A percentile compares a stretch with the other conserved stretches of the same genome.
Evolutionary conservation across 345 rosid genomes (phyloP).

Genomic region (Jatropha curcas): DNA sequence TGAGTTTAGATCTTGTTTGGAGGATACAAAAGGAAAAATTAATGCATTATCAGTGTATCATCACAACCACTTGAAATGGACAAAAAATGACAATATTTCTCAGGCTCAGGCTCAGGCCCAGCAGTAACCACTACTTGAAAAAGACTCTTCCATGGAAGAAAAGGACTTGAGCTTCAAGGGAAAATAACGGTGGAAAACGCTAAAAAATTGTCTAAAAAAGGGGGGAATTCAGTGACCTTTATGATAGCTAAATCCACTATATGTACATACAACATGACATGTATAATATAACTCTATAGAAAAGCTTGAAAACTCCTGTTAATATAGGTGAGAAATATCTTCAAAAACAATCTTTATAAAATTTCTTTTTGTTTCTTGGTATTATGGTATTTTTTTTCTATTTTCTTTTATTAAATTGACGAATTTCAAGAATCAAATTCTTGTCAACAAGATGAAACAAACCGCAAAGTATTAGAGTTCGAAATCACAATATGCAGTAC

Average conservation of each 20-base stretch:
- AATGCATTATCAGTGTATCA: background rate
- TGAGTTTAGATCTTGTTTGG: background rate
- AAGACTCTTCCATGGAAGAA: constrained; percentile 11
- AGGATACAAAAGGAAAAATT: background rate
- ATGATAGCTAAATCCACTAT: background rate
- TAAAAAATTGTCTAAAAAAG: background rate
- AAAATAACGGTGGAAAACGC: background rate
- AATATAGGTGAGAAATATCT: too few relatives aligned
- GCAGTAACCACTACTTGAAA: background rate
- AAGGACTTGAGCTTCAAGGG: constrained; percentile 24
- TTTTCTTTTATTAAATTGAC: too few relatives aligned
- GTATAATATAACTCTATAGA: too few relatives aligned
- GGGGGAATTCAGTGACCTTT: background rate
- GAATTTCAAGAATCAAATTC: too few relatives aligned
- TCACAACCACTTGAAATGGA: background rate
- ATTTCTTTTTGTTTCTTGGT: too few relatives aligned
- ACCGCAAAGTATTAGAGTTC: too few relatives aligned
- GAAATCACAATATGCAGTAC: too few relatives aligned
- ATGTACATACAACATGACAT: background rate
- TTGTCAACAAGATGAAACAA: too few relatives aligned
- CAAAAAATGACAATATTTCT: background rate
- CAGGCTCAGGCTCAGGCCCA: background rate
- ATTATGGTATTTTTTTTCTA: too few relatives aligned
- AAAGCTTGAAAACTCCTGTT: too few relatives aligned
- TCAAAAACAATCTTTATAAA: too few relatives aligned